phyloP scores from a whole-genome alignment of 2,329 filamentous ascomycete species.

The Aureobasidium sp. region DNA sequence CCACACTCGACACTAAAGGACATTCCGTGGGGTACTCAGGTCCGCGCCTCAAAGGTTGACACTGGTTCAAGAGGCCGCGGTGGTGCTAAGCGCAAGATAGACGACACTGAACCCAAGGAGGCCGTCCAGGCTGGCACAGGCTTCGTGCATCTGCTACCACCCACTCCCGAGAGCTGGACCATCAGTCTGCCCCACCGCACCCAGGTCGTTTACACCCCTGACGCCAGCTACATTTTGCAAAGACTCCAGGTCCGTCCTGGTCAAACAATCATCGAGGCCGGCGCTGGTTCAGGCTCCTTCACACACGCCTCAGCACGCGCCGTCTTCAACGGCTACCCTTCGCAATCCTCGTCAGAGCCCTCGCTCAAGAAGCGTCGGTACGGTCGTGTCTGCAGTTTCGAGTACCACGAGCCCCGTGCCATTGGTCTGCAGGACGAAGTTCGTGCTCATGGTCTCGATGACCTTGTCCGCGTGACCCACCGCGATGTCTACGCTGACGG shows the following conservation, averaged over 20 bases:
- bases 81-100: conserved; percentile 46
- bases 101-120: conserved; percentile 37
- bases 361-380: conserved; percentile 29
- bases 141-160: conserved; percentile 71
- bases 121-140: conserved; percentile 54
- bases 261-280: conserved; percentile 68
- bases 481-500: conserved; percentile 72
- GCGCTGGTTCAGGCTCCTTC: conserved; percentile 75
- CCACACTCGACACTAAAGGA: conserved; percentile 51
- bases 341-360: conserved; percentile 18
- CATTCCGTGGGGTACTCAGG: conserved; percentile 84
- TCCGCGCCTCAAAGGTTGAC: conserved; percentile 82
- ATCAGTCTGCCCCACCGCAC: conserved; percentile 72
- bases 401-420: conserved; percentile 69
- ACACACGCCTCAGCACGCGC: conserved; percentile 72
- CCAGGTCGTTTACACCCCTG: conserved; percentile 79
- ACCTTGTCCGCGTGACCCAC: conserved; percentile 65
- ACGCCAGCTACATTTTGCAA: conserved; percentile 79
- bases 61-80: conserved; percentile 75
- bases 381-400: conserved; percentile 74
- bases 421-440: conserved; percentile 64
- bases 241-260: conserved; percentile 68
- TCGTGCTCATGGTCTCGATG: conserved; percentile 56
- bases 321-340: conserved; percentile 65
- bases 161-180: conserved; percentile 78